phyloP scores from a whole-genome alignment of 257 asterid species.

The Solanum paucissectum region DNA sequence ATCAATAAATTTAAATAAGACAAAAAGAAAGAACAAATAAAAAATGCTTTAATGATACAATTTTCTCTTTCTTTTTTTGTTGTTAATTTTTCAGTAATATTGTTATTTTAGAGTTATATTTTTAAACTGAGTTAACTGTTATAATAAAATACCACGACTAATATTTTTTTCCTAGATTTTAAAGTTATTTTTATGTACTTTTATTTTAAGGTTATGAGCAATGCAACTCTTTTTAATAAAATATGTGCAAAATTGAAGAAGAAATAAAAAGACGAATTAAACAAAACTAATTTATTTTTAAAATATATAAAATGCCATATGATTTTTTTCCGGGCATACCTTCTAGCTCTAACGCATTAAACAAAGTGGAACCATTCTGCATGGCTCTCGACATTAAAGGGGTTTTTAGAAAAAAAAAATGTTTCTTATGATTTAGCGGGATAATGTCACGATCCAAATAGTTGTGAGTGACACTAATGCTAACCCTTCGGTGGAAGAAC shows the following conservation, averaged over 20 bases:
- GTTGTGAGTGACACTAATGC: neutral
- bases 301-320: neutral
- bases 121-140: neutral
- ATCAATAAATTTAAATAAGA: neutral
- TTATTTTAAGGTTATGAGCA: neutral
- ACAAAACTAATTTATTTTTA: no score
- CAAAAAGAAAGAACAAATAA: neutral
- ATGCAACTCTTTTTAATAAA: neutral
- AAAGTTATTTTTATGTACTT: neutral
- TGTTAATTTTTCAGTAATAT: neutral
- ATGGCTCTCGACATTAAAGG: no score
- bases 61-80: neutral
- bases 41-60: neutral
- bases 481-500: neutral
- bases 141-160: neutral
- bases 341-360: neutral
- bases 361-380: no score
- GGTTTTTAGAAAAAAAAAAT: no score
- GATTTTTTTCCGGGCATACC: neutral
- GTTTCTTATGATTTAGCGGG: no score
- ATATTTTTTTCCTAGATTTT: no score
- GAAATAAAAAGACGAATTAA: neutral
- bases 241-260: neutral
- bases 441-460: no score
- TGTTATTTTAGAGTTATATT: neutral